phyloP scores from a whole-genome alignment of 2,329 filamentous ascomycete genomes.

The Aspergillus arachidicola region DNA sequence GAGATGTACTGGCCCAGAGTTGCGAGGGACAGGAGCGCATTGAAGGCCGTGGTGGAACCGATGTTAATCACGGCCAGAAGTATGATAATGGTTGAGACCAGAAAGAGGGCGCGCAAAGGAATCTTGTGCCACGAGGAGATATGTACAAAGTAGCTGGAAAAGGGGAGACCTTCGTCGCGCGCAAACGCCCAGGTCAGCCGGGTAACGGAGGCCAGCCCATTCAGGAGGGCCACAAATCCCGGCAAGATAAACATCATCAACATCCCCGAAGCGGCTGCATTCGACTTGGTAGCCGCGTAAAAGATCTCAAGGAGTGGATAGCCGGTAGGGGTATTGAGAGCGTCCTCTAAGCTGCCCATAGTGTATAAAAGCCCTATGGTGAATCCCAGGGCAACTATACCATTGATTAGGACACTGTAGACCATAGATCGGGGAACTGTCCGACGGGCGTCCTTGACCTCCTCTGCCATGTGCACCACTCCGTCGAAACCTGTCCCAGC shows the following conservation, averaged over 20 bases:
- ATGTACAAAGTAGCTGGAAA: constrained; percentile 28
- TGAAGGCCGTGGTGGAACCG: constrained; percentile 50
- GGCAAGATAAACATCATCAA: constrained; percentile 38
- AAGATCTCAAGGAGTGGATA: constrained; percentile 57
- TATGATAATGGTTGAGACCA: constrained; percentile 28
- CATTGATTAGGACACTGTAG: constrained; percentile 49
- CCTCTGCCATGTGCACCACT: constrained; percentile 48
- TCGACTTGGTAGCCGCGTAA: constrained; percentile 48
- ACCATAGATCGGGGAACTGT: constrained; percentile 52
- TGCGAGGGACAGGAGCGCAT: constrained; percentile 55
- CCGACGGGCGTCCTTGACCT: constrained; percentile 49
- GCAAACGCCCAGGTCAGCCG: constrained; percentile 49
- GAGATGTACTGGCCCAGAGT: constrained; percentile 53
- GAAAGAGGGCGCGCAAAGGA: constrained; percentile 41
- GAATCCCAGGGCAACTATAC: constrained; percentile 47
- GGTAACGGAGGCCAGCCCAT: constrained; percentile 37
- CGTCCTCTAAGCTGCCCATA: constrained; percentile 42
- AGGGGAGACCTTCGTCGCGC: constrained; percentile 47
- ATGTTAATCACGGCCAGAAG: constrained; percentile 25
- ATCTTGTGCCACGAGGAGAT: constrained; percentile 40
- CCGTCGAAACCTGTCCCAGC: constrained; percentile 27
- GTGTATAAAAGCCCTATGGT: constrained; percentile 47
- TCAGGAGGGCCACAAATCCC: constrained; percentile 20
- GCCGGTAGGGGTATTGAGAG: constrained; percentile 43
- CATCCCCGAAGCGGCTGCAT: constrained; percentile 46